A percentile compares a stretch with the other conserved stretches of the same genome.
These are phyloP conservation scores for Styphnolobium japonicum DNA, from an alignment of 306 rosid species.

Conservation along the genomic window DNA sequence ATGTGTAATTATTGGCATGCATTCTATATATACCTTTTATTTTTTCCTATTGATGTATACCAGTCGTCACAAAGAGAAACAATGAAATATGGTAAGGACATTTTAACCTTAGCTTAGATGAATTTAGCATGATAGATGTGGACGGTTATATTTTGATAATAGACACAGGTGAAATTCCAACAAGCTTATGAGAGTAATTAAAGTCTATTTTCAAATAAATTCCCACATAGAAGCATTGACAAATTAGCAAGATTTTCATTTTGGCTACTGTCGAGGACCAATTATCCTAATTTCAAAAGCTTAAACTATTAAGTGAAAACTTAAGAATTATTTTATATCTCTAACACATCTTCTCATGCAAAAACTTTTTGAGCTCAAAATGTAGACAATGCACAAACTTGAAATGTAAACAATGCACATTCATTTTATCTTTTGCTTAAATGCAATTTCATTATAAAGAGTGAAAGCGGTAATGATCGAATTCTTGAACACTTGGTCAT, in stretches of 20 bases:
- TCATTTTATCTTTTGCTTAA: neutral
- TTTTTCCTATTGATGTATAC: neutral
- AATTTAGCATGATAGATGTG: neutral
- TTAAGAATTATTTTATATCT: neutral
- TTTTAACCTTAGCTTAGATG: neutral
- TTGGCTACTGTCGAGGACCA: neutral
- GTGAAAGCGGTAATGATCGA: neutral
- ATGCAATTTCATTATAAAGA: neutral
- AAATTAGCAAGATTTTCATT: neutral
- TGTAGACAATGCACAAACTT: neutral
- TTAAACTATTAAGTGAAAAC: neutral
- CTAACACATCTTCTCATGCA: neutral
- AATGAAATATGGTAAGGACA: neutral
- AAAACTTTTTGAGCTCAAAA: neutral
- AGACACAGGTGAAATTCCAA: neutral
- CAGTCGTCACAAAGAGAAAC: neutral
- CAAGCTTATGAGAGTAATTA: neutral
- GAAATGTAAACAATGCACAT: neutral
- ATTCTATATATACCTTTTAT: neutral
- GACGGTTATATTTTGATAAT: neutral
- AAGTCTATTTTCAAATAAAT: neutral
- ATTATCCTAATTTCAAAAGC: neutral
- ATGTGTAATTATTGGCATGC: conserved; percentile 3
- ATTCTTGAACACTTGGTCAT: neutral
- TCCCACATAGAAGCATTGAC: neutral